Base-by-base conservation (phyloP, 1,284 basidiomycete genomes). In the Cystobasidium sp. region DNA sequence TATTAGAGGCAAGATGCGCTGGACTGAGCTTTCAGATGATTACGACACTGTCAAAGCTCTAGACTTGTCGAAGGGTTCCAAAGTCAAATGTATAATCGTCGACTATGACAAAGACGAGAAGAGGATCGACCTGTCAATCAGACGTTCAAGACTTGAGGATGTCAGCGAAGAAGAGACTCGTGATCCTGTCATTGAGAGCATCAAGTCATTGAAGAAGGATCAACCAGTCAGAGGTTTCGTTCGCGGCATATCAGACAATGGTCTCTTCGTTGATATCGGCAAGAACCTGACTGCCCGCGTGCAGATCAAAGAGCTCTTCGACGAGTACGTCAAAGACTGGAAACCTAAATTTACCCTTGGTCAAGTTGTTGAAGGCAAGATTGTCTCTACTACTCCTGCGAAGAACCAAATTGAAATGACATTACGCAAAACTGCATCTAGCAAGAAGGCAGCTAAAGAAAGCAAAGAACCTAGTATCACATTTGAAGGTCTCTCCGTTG, bases 241-340 rank as follows among this genome's bases (percentile, higher is more conserved):
- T 81, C 96, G 94, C 84, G 91, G 88, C 77, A 86, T 98, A 56
- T 87, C 89, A 22, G 90, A 93, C 64, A 88, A 91, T 79, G 96
- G 96, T 16, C 82, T 99, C n/a, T 98, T 97, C 80, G 92, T 99
- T 4, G 88, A 88, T 51, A 83, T 99, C 24, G 93, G 93, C 18
- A 87, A 90, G 63, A 87, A 87, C 62, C 84, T 97, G 44, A 92
- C 94, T 79, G 95, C 91, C 68, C 89, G 96, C 24, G 90, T 98
- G 31, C 94, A 96, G 83, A 98, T 98, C 81, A 90, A 88, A 80
- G 79, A 80, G 70, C 75, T 79, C 39, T 78, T 75, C 18, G 78
- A 80, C 61, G 78, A 95, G 91, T 97, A 88, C 82, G 88, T 97
- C 78, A 96, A 97, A 83, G 95, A 98, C 68, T 99, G 96, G 95